Percentiles rank a stretch among this genome's conserved stretches.
phyloP scores from a whole-genome alignment of 768 basidiomycete genomes.

The Rubroboletus satanas region DNA sequence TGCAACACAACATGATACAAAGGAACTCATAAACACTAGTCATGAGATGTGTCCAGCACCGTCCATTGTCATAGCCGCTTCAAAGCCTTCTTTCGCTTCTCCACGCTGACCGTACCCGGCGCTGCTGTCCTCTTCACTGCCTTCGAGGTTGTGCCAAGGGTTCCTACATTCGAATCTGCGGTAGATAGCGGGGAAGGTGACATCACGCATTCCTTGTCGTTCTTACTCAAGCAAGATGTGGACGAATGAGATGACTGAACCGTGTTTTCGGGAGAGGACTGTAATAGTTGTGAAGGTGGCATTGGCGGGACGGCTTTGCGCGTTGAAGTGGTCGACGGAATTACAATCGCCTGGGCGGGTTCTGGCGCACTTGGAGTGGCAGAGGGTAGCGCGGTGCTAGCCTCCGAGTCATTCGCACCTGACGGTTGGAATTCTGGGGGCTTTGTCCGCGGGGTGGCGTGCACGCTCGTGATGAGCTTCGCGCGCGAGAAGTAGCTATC shows the following conservation, averaged over 20 bases:
- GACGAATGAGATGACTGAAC: constrained; percentile 39
- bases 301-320: constrained; percentile 44
- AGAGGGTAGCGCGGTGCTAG: constrained; percentile 12
- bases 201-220: constrained; percentile 55
- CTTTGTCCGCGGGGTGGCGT: constrained; percentile 75
- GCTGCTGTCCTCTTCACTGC: constrained; percentile 64
- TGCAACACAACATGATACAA: neutral
- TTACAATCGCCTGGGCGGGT: constrained; percentile 32
- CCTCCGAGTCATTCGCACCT: constrained; percentile 26
- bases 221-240: constrained; percentile 27
- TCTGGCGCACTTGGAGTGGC: constrained; percentile 19
- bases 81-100: constrained; percentile 87
- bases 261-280: constrained; percentile 37
- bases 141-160: constrained; percentile 44
- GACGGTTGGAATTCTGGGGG: constrained; percentile 69
- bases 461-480: constrained; percentile 84
- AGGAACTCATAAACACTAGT: neutral
- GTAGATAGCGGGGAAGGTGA: constrained; percentile 70
- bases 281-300: constrained; percentile 37
- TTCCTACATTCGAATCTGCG: constrained; percentile 64
- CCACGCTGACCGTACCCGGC: constrained; percentile 53
- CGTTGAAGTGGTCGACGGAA: constrained; percentile 38
- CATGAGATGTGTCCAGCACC: constrained; percentile 1
- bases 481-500: constrained; percentile 84
- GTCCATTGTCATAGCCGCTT: constrained; percentile 55